Base-by-base conservation (phyloP, 495 filamentous ascomycete genomes). In the Trichoderma virens region DNA sequence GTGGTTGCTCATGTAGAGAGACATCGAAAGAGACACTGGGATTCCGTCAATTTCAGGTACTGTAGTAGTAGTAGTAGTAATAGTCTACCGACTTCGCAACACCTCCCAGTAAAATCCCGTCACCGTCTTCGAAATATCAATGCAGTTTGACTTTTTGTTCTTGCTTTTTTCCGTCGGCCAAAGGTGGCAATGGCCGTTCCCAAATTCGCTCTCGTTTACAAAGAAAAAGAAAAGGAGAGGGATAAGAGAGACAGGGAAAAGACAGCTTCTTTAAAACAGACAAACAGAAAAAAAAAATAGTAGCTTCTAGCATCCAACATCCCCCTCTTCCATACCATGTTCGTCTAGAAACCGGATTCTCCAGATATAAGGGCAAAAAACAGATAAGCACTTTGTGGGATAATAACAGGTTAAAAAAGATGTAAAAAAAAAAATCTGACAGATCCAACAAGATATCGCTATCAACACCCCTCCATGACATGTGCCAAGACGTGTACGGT, bases 221-320 rank as follows among this genome's bases (percentile, higher is more conserved):
- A 35, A 38, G 14, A 8, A 23, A 61, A 34, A 61, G 5, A 54
- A 35, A 1, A 9, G 5, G 11, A 62, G 30, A 23, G 13, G 5
- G 8, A 13, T 2, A 6, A 27, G 47, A 54, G 25, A 54, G 20
- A 54, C 8, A 2, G 20, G 14, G 47, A 25, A 11, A 54, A 0
- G 28, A 16, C 18, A 23, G 25, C 60, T 23, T 31, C 30, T 59
- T 43, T 62, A 43, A 65, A 35, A 61, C 25, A 23, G 11, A 61
- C 63, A 62, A 64, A 30, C 59, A 62, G 62, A 28, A 61, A 64
- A 54, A 60, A 64, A 45, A 7, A 32, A 28, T 25, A 65, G 30
- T 28, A 56, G 62, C 47, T 35, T 64, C 25, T 64, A 47, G 30
- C 59, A 47, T 60, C 30, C 30, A 59, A 8, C 41, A 59, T 64